Evolutionary conservation across 208 protist genomes (phyloP), one percentile per base, ranked within the genome.

Genomic region (Plasmodiophora brassicae): DNA sequence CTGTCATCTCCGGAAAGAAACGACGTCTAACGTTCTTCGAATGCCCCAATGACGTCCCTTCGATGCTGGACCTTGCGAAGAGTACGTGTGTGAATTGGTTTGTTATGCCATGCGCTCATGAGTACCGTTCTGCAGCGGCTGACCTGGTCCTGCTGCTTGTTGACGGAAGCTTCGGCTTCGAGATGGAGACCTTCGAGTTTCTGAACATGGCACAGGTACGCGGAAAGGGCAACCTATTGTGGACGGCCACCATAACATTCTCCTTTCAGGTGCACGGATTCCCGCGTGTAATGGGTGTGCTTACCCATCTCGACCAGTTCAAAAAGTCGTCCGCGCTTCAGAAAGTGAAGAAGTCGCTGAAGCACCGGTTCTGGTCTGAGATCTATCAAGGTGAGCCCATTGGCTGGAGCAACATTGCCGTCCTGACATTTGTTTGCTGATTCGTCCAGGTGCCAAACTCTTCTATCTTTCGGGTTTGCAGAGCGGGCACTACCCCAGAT

Each of bases 181-280:
- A 99, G 95, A 99, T 99, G 98, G 98, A 99, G 91, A 99, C 97
- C 8, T 99, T 99, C 91, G 98, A 99, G 94, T 99, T 99, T 90
- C 91, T 99, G 38, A 99, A 99, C 91, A 97, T 99, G 35, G 92
- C 97, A 22, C 96, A 98, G 90, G 94, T 97, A 72, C 10, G 65
- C 53, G 0, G 1, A 0, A 39, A 1, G 46, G 0, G 45, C 35
- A 8, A 20, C 71, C 14, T 25, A 8, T 8, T 25, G 35, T 84
- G 35, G 20, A 28, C 14, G 41, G 14, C 14, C 35, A 84, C 8
- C 20, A 84, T 20, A 20, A 32, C 57, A 20, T 43, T 1, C 85
- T 14, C 25, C 32, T 20, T 38, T 25, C 89, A 95, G 86, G 78
- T 71, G 32, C 98, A 99, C 91, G 98, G 98, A 45, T 99, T 99